A percentile compares a stretch with the other conserved stretches of the same genome.
These are phyloP conservation scores for Xylaria bambusicola DNA, from an alignment of 495 filamentous ascomycete species.

Conservation along the genomic window DNA sequence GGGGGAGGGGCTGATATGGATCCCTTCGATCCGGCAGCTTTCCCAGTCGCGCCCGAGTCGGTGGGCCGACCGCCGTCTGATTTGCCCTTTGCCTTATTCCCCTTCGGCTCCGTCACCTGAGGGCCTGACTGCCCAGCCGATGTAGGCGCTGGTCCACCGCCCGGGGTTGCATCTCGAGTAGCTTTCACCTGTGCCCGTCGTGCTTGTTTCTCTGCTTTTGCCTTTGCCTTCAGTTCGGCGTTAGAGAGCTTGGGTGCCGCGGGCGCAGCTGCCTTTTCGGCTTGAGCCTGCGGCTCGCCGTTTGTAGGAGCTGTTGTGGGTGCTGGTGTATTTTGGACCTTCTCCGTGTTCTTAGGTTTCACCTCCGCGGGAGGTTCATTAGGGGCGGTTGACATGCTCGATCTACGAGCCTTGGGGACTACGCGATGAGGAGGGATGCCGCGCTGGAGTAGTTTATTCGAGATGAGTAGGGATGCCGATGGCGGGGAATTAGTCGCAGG, in stretches of 20 bases:
- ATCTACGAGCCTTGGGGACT: not conserved
- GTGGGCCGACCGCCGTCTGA: conserved; percentile 41
- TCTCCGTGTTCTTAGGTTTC: conserved; percentile 26
- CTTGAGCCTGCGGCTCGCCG: conserved; percentile 28
- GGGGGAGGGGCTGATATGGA: conserved; percentile 48
- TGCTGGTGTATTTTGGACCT: conserved; percentile 34
- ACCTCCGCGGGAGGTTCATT: conserved; percentile 13
- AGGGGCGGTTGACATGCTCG: conserved; percentile 9
- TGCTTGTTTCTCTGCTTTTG: conserved; percentile 78
- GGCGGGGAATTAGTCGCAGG: not conserved
- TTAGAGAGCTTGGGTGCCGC: conserved; percentile 53
- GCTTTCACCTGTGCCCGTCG: conserved; percentile 65
- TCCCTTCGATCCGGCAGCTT: conserved; percentile 30
- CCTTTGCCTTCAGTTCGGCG: conserved; percentile 73
- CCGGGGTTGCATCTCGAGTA: conserved; percentile 40
- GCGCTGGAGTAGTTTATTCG: not conserved
- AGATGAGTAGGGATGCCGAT: not conserved
- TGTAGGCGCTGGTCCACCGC: conserved; percentile 26
- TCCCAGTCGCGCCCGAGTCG: conserved; percentile 33
- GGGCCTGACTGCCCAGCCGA: conserved; percentile 28
- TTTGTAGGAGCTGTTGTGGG: conserved; percentile 25
- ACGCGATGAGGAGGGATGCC: not conserved
- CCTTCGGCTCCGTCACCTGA: conserved; percentile 39
- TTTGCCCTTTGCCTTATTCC: conserved; percentile 50
- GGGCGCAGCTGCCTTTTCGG: conserved; percentile 19